Evolutionary conservation across 176 grass and related monocot genomes (phyloP).

Genomic region (Cymbopogon citratus): DNA sequence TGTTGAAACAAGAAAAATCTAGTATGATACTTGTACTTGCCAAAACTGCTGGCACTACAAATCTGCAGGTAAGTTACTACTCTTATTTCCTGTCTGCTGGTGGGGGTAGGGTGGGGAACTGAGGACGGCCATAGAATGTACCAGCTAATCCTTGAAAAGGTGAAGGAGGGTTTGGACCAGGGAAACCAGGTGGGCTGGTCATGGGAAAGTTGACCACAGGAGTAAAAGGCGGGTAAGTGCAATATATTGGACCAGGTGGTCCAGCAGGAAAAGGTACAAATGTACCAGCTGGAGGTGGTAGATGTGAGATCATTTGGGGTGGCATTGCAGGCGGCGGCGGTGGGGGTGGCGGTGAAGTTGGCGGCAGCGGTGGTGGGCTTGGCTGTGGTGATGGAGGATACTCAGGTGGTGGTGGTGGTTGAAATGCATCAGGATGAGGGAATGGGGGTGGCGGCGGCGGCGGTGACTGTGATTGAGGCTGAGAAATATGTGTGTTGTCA

Average conservation of each 20-base stretch:
- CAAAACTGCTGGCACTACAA: not conserved
- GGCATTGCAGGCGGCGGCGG: not conserved
- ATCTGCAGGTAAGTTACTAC: constrained; percentile 1
- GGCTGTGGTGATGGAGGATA: constrained; percentile 37
- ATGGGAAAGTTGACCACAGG: constrained; percentile 33
- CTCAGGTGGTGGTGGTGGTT: constrained; percentile 44
- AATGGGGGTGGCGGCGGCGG: constrained; percentile 33
- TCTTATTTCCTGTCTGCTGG: constrained; percentile 32
- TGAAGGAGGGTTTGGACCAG: constrained; percentile 22
- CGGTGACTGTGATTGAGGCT: constrained; percentile 12
- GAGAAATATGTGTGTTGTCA: constrained; percentile 19
- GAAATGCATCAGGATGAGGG: constrained; percentile 39
- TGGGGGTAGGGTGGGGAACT: constrained; percentile 28
- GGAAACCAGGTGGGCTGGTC: constrained; percentile 23
- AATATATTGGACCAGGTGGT: constrained; percentile 33
- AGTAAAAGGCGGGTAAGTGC: constrained; percentile 21
- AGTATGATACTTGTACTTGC: not conserved
- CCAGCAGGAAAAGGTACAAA: constrained; percentile 35
- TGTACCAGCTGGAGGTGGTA: constrained; percentile 12
- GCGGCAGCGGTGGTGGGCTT: constrained; percentile 1
- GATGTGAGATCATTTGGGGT: not conserved
- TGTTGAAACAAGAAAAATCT: constrained; percentile 23
- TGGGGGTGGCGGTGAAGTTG: not conserved
- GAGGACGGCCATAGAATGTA: constrained; percentile 27
- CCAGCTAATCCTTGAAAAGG: constrained; percentile 32